A percentile compares a stretch with the other conserved stretches of the same genome.
These are phyloP conservation scores for Taphrina flavorubra DNA, from an alignment of 1,139 yeast genomes.

Conservation along the genomic window DNA sequence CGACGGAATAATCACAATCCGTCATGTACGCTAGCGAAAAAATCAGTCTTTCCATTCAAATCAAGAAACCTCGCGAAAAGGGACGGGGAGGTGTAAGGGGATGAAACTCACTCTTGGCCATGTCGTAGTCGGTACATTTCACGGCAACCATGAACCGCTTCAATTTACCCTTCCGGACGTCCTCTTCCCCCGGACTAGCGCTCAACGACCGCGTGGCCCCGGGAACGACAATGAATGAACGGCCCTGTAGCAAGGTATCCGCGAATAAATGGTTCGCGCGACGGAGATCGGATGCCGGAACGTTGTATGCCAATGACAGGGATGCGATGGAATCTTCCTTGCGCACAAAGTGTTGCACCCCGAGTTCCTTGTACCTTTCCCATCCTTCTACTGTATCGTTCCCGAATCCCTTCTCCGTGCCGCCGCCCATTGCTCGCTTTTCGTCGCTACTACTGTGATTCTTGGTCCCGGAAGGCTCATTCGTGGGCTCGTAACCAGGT, in stretches of 20 bases:
- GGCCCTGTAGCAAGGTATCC: slow-evolving; percentile 29
- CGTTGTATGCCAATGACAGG: slow-evolving; percentile 21
- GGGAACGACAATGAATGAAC: slow-evolving; percentile 35
- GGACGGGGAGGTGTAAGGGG: not conserved
- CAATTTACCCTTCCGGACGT: slow-evolving; percentile 28
- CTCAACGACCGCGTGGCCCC: slow-evolving; percentile 30
- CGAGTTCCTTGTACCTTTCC: not conserved
- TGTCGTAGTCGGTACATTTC: slow-evolving; percentile 38
- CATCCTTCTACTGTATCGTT: not conserved
- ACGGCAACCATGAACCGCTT: slow-evolving; percentile 33
- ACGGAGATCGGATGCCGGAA: slow-evolving; percentile 8
- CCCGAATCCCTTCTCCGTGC: not conserved
- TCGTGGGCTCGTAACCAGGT: not conserved
- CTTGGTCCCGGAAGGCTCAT: not conserved
- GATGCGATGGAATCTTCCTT: slow-evolving; percentile 20
- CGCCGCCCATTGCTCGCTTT: not conserved
- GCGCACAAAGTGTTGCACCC: slow-evolving; percentile 37
- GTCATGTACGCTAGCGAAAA: slow-evolving; percentile 27
- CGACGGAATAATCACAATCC: slow-evolving; percentile 23
- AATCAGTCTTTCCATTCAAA: not conserved
- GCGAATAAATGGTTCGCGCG: slow-evolving; percentile 28
- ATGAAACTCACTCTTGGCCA: slow-evolving; percentile 28
- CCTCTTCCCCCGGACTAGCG: slow-evolving; percentile 28
- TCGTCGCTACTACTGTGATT: not conserved
- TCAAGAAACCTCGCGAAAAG: not conserved